These are phyloP conservation scores for Otatea glauca DNA, from an alignment of 176 grass and related monocot genomes.

Conservation along the genomic window DNA sequence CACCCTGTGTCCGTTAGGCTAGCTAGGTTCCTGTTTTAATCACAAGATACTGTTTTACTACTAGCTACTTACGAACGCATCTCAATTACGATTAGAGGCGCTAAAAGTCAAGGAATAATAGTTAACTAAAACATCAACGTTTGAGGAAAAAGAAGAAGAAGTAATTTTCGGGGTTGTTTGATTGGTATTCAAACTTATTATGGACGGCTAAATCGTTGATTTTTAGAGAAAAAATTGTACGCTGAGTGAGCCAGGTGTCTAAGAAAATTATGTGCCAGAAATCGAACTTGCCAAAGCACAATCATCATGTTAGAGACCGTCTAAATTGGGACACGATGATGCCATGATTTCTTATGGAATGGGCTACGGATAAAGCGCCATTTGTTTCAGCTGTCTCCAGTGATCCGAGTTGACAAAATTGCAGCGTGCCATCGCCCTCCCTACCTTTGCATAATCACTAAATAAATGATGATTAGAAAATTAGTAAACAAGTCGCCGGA, in stretches of 20 bases:
- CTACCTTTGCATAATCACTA: slow-evolving; percentile 6
- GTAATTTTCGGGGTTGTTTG: too few species aligned
- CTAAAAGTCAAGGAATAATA: neutral
- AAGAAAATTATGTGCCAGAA: neutral
- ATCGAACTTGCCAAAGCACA: neutral
- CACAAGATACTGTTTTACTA: neutral
- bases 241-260: too few species aligned
- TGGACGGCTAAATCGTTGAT: too few species aligned
- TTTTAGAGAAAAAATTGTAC: too few species aligned
- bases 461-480: slow-evolving; percentile 36
- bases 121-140: neutral
- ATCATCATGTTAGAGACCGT: neutral
- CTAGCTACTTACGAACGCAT: neutral
- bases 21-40: neutral
- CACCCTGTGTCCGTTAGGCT: neutral
- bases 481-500: slow-evolving; percentile 43
- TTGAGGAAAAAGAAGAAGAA: too few species aligned
- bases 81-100: neutral
- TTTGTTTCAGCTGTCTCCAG: slow-evolving; percentile 26
- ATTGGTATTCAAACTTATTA: too few species aligned
- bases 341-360: neutral
- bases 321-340: neutral
- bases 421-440: neutral
- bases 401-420: neutral
- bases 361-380: slow-evolving; percentile 27